These are phyloP conservation scores for Arthrobotrys megalospora DNA, from an alignment of 2,329 filamentous ascomycete species.

Conservation along the genomic window DNA sequence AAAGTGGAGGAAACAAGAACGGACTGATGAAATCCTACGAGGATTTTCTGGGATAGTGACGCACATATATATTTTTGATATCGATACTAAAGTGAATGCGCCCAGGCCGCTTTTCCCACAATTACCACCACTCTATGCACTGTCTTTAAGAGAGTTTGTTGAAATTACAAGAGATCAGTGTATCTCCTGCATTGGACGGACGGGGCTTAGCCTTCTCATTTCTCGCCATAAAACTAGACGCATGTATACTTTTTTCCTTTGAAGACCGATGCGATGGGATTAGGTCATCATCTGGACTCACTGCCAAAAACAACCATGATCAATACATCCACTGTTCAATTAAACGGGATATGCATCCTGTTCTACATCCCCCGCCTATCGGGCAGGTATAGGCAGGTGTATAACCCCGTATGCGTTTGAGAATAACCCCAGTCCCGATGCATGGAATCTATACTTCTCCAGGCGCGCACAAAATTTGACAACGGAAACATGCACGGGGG, in stretches of 20 bases:
- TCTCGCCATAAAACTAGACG: slow-evolving; percentile 31
- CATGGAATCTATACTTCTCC: slow-evolving; percentile 35
- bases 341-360: slow-evolving; percentile 44
- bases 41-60: slow-evolving; percentile 33
- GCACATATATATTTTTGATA: slow-evolving; percentile 51
- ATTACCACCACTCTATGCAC: slow-evolving; percentile 33
- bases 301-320: slow-evolving; percentile 40
- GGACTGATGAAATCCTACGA: slow-evolving; percentile 27
- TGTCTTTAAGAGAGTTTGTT: slow-evolving; percentile 41
- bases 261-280: slow-evolving; percentile 20
- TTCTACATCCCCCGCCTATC: slow-evolving; percentile 50
- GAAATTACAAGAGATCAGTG: slow-evolving; percentile 57
- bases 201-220: slow-evolving; percentile 56
- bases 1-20: slow-evolving; percentile 19
- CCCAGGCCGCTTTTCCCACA: slow-evolving; percentile 33
- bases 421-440: slow-evolving; percentile 46
- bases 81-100: slow-evolving; percentile 23
- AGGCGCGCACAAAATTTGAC: slow-evolving; percentile 27
- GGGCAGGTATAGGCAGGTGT: slow-evolving; percentile 57
- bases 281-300: slow-evolving; percentile 33
- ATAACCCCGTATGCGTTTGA: slow-evolving; percentile 57
- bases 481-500: slow-evolving; percentile 24
- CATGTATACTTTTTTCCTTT: slow-evolving; percentile 29
- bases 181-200: slow-evolving; percentile 56
- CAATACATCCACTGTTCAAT: slow-evolving; percentile 38